phyloP scores from a whole-genome alignment of 768 basidiomycete species.

The Pisolithus microcarpus region DNA sequence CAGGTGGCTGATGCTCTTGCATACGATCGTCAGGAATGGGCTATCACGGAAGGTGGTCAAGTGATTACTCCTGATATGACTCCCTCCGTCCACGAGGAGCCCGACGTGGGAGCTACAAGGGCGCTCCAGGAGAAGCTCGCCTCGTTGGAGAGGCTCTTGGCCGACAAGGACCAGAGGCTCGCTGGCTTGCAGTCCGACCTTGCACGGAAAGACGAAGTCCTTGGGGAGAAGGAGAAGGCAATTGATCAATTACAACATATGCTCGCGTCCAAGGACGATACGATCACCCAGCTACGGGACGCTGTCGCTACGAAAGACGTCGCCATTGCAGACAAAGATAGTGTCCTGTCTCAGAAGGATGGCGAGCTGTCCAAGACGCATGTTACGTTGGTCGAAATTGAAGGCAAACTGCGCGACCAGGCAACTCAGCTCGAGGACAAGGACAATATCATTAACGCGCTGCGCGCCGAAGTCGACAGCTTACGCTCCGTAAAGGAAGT shows the following conservation, averaged over 20 bases:
- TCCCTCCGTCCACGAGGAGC: neutral
- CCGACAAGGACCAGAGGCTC: conserved; percentile 21
- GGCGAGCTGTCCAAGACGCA: neutral
- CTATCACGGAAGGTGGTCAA: neutral
- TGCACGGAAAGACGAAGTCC: conserved; percentile 9
- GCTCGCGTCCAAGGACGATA: neutral
- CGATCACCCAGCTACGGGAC: neutral
- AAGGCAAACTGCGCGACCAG: neutral
- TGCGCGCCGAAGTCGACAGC: neutral
- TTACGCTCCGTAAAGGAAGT: neutral
- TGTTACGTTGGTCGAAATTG: neutral
- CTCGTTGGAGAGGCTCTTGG: conserved; percentile 13
- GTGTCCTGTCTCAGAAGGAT: neutral
- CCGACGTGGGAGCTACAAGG: neutral
- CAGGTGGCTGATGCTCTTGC: conserved; percentile 9
- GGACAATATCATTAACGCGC: neutral
- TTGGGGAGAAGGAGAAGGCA: neutral
- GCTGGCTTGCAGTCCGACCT: conserved; percentile 16
- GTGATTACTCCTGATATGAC: conserved; percentile 4
- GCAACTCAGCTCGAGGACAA: neutral
- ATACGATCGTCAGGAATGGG: neutral
- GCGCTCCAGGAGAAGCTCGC: conserved; percentile 10
- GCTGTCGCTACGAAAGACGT: neutral
- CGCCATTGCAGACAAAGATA: neutral
- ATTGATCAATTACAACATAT: neutral